Base-by-base conservation (phyloP, 768 basidiomycete genomes). In the Megacollybia marginata region DNA sequence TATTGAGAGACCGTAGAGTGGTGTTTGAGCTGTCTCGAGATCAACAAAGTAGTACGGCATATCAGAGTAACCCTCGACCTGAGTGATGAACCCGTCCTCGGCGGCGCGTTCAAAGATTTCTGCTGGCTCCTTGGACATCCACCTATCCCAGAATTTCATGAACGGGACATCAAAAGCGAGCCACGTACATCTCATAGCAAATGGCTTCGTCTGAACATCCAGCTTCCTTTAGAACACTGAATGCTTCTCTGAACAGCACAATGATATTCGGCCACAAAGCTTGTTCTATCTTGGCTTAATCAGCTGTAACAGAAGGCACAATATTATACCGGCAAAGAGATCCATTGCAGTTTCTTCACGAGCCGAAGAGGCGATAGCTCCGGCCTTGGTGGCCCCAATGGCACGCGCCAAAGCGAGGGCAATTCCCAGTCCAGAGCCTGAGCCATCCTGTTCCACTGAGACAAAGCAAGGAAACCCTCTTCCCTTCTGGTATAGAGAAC, bases 41-140 rank as follows among this genome's bases (percentile, higher is more conserved):
- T 28, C 23, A 28, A 6, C 6, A 2, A 28, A 28, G 23, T 28
- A 28, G 23, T 28, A 28, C 23, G 6, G 23, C 23, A 28, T 28
- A 28, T 28, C 23, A 28, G 6, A 28, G 23, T 2, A 9, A 55
- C 68, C 16, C 4, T 28, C 23, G 53, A 73, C 79, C 65, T 82
- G 80, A 15, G 58, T 60, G 45, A 83, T 74, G 62, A 83, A 82
- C 13, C 82, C 82, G 33, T 83, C 80, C 54, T 83, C 81, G 6
- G 81, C 82, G 8, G 82, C 80, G 15, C 78, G 69, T 61, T 83
- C 82, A 58, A 83, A 83, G 36, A 83, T 82, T 55, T 82, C 81
- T 7, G 81, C 81, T 1, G 82, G 80, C 56, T 83, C 81, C 55
- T 82, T 83, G 20, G 81, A 82, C 80, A 83, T 83, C 81, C 82